Percentiles rank a stretch among this genome's conserved stretches.
These are phyloP conservation scores for Lanzia echinophila DNA, from an alignment of 2,329 filamentous ascomycete genomes.

Conservation along the genomic window DNA sequence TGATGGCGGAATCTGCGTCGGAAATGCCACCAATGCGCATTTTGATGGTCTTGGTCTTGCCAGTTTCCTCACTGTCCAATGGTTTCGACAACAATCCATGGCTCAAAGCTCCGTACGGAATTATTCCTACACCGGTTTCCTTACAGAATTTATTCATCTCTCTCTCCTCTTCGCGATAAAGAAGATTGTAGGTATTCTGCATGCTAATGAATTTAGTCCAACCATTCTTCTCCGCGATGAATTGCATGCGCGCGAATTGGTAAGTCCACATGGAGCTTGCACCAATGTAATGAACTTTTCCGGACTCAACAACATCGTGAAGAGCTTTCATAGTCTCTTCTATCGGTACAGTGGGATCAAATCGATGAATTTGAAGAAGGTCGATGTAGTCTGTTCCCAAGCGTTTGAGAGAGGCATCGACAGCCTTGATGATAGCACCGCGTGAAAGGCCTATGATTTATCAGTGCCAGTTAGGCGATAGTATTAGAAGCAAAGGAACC, in stretches of 20 bases:
- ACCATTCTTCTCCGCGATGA: conserved; percentile 42
- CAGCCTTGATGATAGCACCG: conserved; percentile 56
- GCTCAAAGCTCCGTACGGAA: conserved; percentile 21
- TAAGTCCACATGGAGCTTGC: conserved; percentile 40
- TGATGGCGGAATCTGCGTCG: background rate
- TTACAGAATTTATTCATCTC: conserved; percentile 37
- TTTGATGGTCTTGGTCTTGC: background rate
- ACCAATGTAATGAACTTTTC: conserved; percentile 50
- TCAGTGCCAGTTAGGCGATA: background rate
- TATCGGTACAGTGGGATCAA: conserved; percentile 42
- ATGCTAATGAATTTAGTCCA: conserved; percentile 50
- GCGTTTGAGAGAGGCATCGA: conserved; percentile 49
- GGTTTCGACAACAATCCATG: conserved; percentile 17
- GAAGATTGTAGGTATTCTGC: conserved; percentile 47
- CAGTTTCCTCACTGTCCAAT: background rate
- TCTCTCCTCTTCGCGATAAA: conserved; percentile 50
- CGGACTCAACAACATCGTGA: conserved; percentile 49
- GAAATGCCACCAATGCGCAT: background rate
- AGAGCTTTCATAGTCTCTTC: conserved; percentile 55
- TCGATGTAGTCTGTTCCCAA: conserved; percentile 51
- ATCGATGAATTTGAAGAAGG: conserved; percentile 51
- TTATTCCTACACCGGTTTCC: conserved; percentile 35
- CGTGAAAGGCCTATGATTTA: conserved; percentile 44
- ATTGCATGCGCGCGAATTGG: conserved; percentile 42
- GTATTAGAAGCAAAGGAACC: too few species aligned